Percentiles rank a stretch among this genome's conserved stretches.
phyloP scores from a whole-genome alignment of 441 rosid genomes.

The Iberis amara region DNA sequence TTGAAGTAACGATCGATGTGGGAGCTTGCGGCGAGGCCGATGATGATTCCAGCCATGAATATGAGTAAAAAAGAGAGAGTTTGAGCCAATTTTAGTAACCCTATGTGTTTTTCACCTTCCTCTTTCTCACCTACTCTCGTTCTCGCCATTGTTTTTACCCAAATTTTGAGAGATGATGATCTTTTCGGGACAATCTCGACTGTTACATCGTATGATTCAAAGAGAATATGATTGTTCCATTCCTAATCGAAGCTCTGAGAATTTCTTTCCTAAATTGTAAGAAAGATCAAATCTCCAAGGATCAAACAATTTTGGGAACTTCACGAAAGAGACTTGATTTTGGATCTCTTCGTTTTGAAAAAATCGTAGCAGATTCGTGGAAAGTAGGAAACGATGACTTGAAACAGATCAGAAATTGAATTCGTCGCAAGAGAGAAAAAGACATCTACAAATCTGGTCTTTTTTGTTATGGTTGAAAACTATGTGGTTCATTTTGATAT shows the following conservation, averaged over 20 bases:
- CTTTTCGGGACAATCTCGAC: background rate
- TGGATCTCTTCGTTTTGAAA: background rate
- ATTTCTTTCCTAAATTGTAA: background rate
- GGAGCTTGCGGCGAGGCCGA: slow-evolving; percentile 73
- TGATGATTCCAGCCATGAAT: slow-evolving; percentile 70
- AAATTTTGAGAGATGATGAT: background rate
- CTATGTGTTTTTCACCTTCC: slow-evolving; percentile 50
- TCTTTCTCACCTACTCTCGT: slow-evolving; percentile 53
- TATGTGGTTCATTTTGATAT: slow-evolving; percentile 24
- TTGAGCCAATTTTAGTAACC: slow-evolving; percentile 64
- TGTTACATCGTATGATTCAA: slow-evolving; percentile 17
- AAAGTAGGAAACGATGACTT: slow-evolving; percentile 3
- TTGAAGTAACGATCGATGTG: slow-evolving; percentile 58
- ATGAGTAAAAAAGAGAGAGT: slow-evolving; percentile 64
- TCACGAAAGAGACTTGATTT: slow-evolving; percentile 3
- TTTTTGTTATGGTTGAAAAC: slow-evolving; percentile 25
- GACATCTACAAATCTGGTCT: slow-evolving; percentile 32
- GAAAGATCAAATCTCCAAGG: slow-evolving; percentile 6
- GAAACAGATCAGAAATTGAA: slow-evolving; percentile 28
- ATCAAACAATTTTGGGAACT: slow-evolving; percentile 10
- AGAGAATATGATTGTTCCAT: slow-evolving; percentile 10
- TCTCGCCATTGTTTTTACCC: slow-evolving; percentile 28
- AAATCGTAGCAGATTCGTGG: background rate
- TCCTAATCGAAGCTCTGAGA: background rate
- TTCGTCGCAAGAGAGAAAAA: slow-evolving; percentile 21